phyloP scores from a whole-genome alignment of 1,284 basidiomycete species.

The Coriolopsis trogii region DNA sequence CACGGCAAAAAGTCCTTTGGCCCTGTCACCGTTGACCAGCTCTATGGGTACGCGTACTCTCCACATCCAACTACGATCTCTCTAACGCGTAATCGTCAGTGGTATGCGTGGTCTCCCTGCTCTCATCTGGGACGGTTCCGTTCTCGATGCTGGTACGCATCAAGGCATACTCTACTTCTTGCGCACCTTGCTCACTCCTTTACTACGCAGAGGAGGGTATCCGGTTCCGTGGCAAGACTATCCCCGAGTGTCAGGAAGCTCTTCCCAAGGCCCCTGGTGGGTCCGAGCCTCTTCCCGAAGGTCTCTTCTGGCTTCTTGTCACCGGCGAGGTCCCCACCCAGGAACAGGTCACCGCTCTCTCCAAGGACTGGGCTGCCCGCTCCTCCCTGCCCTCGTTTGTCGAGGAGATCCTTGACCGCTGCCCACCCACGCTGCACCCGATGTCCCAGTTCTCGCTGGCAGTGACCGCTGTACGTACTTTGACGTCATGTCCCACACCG shows the following conservation, averaged over 20 bases:
- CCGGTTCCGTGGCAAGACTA: slow-evolving; percentile 93
- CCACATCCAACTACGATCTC: neutral
- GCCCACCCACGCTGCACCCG: slow-evolving; percentile 92
- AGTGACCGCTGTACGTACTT: slow-evolving; percentile 83
- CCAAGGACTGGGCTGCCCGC: slow-evolving; percentile 91
- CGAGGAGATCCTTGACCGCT: slow-evolving; percentile 91
- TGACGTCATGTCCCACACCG: slow-evolving; percentile 10
- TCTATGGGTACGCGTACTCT: slow-evolving; percentile 66
- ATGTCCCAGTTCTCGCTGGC: slow-evolving; percentile 97
- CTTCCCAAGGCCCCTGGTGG: slow-evolving; percentile 91
- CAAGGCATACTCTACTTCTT: slow-evolving; percentile 2
- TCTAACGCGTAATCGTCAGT: slow-evolving; percentile 45
- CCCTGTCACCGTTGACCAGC: slow-evolving; percentile 88
- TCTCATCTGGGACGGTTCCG: slow-evolving; percentile 95
- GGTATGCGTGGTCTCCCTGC: slow-evolving; percentile 92
- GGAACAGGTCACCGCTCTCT: slow-evolving; percentile 85
- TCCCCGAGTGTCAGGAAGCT: slow-evolving; percentile 84
- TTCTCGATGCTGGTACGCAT: slow-evolving; percentile 84
- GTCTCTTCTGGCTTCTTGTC: slow-evolving; percentile 93
- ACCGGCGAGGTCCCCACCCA: slow-evolving; percentile 92
- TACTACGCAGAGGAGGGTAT: slow-evolving; percentile 84
- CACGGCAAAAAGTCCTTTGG: slow-evolving; percentile 93
- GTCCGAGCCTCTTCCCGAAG: slow-evolving; percentile 90
- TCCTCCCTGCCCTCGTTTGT: slow-evolving; percentile 89
- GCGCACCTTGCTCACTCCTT: neutral